Base-by-base conservation (phyloP, 1,139 yeast species). In the Pichia sp. region DNA sequence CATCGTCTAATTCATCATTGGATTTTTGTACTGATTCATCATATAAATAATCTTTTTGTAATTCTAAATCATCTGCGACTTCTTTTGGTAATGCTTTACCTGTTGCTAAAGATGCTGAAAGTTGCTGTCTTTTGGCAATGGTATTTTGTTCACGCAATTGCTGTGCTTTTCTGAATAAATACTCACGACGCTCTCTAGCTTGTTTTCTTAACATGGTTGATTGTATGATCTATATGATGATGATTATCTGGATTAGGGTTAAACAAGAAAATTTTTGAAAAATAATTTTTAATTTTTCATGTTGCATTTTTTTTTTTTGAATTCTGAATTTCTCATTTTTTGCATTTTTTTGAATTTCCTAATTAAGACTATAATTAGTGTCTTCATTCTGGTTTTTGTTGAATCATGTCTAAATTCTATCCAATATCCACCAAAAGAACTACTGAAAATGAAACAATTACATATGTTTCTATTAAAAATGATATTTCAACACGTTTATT, bases 181-280 rank as follows among this genome's bases (percentile, higher is more conserved):
- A 93, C 65, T 93, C 98, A 70, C 96, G 81, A 73, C 98, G 80
- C 69, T 91, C 97, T 73, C 98, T 83, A 22, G 97, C 96, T 66
- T 90, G 96, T 74, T 87, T 83, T 71, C 99, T 80, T 56, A 89
- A 74, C 96, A 75, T 75, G 5, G 34, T 31, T 13, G 34, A 1
- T 36, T 36, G 8, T 31, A 13, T 31, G 5, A 3, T 31, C 34
- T 33, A 33, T 33, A 16, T 33, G 19, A 3, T n/a, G 9, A 33
- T 33, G 19, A 16, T 33, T 3, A n/a, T 4, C 10, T 33, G 10
- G 38, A 7, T 34, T 18, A 36, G 22, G 16, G 6, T 9, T 19
- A 10, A 10, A 36, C 19, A 36, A 19, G 19, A 44, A 44, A 42
- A 28, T 11, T 19, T 44, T 33, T 31, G 16, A 36, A 36, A 36